These are phyloP conservation scores for Globisporangium ultimum DNA, from an alignment of 352 stramenopile species.

Conservation along the genomic window DNA sequence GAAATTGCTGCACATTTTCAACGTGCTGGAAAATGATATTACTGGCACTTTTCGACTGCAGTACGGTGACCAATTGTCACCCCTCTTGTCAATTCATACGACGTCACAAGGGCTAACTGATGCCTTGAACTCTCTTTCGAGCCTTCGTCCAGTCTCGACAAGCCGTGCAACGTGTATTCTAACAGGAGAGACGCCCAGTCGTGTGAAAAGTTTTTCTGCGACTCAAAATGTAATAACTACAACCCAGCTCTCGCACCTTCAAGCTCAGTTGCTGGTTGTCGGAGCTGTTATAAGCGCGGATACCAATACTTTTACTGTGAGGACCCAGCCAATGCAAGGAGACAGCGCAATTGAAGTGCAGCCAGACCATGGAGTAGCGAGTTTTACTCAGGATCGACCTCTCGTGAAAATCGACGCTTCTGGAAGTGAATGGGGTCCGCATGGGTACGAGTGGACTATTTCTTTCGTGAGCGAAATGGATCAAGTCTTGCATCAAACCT, in stretches of 20 bases:
- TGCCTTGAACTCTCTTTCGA: constrained; percentile 41
- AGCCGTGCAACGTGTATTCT: constrained; percentile 47
- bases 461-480: constrained; percentile 53
- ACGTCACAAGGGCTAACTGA: constrained; percentile 29
- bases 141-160: constrained; percentile 45
- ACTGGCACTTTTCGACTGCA: constrained; percentile 62
- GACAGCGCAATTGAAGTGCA: constrained; percentile 43
- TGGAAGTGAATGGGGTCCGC: constrained; percentile 34
- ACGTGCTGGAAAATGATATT: constrained; percentile 46
- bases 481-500: constrained; percentile 23
- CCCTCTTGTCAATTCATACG: constrained; percentile 49
- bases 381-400: constrained; percentile 25
- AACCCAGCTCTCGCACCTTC: constrained; percentile 25
- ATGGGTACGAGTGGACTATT: constrained; percentile 70
- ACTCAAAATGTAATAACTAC: constrained; percentile 40
- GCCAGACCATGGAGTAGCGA: constrained; percentile 20
- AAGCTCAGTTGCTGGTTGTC: constrained; percentile 32
- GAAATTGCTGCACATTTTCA: constrained; percentile 52
- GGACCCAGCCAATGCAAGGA: constrained; percentile 31
- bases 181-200: constrained; percentile 26
- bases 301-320: constrained; percentile 30
- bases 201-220: constrained; percentile 31
- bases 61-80: constrained; percentile 50
- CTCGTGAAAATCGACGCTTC: constrained; percentile 41
- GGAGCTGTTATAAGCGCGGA: constrained; percentile 38